phyloP scores from a whole-genome alignment of 371 early-diverging fungal species.

The Mortierella sp. region DNA sequence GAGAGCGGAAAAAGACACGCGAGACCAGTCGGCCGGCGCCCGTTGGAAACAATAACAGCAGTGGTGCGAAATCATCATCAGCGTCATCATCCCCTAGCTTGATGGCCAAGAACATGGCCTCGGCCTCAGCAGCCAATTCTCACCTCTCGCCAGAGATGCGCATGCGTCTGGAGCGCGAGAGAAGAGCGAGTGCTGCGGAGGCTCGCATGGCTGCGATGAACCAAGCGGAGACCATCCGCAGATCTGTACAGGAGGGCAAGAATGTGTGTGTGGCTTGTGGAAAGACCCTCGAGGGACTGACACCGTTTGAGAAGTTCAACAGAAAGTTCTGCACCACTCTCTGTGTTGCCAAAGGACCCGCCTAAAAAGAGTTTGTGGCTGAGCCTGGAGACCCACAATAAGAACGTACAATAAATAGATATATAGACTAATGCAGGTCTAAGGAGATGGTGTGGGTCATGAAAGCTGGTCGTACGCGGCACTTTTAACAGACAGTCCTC shows the following conservation, averaged over 20 bases:
- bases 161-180: constrained; percentile 84
- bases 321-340: constrained; percentile 55
- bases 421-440: too few species aligned
- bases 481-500: too few species aligned
- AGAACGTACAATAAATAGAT: too few species aligned
- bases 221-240: constrained; percentile 29
- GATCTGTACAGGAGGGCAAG: constrained; percentile 38
- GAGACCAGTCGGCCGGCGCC: constrained; percentile 56
- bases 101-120: constrained; percentile 40
- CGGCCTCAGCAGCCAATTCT: constrained; percentile 53
- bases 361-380: constrained; percentile 3
- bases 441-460: too few species aligned
- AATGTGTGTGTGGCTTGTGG: constrained; percentile 59
- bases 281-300: constrained; percentile 45
- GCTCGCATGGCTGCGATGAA: constrained; percentile 62
- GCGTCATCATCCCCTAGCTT: constrained; percentile 8
- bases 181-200: constrained; percentile 85
- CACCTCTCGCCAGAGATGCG: constrained; percentile 82
- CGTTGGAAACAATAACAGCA: constrained; percentile 23
- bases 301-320: constrained; percentile 62
- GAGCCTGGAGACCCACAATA: too few species aligned
- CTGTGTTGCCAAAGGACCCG: constrained; percentile 51
- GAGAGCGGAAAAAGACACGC: constrained; percentile 62
- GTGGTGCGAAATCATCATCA: constrained; percentile 27
- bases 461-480: too few species aligned